A percentile compares a stretch with the other conserved stretches of the same genome.
Conservation (phyloP, 331 rosid species). For the Spiraea crenata region DNA sequence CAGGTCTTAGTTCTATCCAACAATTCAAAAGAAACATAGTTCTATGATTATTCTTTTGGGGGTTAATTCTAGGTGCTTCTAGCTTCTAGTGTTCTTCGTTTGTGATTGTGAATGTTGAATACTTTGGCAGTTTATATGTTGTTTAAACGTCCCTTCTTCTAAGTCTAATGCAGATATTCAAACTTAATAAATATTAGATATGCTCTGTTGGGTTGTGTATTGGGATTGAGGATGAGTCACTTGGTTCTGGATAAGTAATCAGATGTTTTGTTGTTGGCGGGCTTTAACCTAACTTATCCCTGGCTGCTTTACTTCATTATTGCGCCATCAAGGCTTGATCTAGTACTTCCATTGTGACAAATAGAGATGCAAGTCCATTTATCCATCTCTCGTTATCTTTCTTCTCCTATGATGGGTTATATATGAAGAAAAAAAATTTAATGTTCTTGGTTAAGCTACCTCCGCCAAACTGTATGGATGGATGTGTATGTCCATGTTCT, state of each 20-base stretch:
- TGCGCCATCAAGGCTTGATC: background rate
- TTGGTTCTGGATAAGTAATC: background rate
- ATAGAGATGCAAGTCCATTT: background rate
- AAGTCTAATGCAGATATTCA: background rate
- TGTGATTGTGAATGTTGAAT: background rate
- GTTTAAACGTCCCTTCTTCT: background rate
- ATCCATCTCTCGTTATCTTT: background rate
- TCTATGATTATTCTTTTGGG: background rate
- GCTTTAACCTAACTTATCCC: too few species aligned
- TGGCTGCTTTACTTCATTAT: background rate
- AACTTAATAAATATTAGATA: background rate
- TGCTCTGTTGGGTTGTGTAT: background rate
- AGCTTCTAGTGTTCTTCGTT: too few species aligned
- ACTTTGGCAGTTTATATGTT: background rate
- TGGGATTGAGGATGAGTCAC: background rate
- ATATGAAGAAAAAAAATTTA: background rate
- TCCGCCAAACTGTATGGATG: background rate
- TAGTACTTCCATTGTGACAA: background rate
- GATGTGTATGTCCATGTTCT: background rate
- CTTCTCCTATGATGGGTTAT: background rate
- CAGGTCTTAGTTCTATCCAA: background rate
- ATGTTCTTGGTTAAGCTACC: background rate
- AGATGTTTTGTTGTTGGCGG: too few species aligned
- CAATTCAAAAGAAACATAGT: background rate
- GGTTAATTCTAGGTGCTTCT: background rate